phyloP scores from a whole-genome alignment of 2,329 filamentous ascomycete species.

The Akanthomyces dipterigenus region DNA sequence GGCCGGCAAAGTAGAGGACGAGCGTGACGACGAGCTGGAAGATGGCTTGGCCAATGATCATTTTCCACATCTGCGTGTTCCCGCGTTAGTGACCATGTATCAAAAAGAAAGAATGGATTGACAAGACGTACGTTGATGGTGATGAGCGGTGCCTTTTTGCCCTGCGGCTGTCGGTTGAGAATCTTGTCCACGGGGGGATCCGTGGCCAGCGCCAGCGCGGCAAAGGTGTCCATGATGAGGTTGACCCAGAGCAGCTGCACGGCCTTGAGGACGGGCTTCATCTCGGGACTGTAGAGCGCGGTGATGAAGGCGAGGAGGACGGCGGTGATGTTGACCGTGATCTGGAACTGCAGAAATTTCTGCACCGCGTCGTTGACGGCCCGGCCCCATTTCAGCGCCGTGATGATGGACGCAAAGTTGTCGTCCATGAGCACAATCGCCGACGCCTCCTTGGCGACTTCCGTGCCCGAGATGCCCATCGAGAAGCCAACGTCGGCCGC shows the following conservation, averaged over 20 bases:
- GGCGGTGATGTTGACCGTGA: conserved; percentile 59
- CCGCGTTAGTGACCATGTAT: not conserved
- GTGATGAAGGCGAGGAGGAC: conserved; percentile 54
- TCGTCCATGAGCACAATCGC: conserved; percentile 57
- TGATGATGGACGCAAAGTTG: conserved; percentile 54
- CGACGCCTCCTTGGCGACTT: conserved; percentile 56
- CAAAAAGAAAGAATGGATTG: not conserved
- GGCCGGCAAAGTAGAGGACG: conserved; percentile 54
- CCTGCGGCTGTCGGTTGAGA: conserved; percentile 45
- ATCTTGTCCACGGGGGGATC: conserved; percentile 53
- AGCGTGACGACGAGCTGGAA: conserved; percentile 55
- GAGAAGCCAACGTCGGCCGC: conserved; percentile 57
- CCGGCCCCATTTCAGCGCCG: conserved; percentile 56
- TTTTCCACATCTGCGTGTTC: conserved; percentile 51
- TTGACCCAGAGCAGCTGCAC: conserved; percentile 59
- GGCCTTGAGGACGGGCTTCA: conserved; percentile 49
- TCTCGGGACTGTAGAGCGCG: conserved; percentile 43
- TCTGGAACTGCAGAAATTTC: conserved; percentile 58
- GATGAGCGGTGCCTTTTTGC: conserved; percentile 66
- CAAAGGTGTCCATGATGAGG: conserved; percentile 58
- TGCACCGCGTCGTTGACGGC: conserved; percentile 57
- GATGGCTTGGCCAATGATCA: conserved; percentile 56
- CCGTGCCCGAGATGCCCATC: conserved; percentile 55
- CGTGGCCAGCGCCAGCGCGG: conserved; percentile 61
- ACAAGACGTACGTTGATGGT: conserved; percentile 40